These are phyloP conservation scores for Gracilaria vermiculophylla DNA, from an alignment of 23 red algal genomes.

Conservation along the genomic window DNA sequence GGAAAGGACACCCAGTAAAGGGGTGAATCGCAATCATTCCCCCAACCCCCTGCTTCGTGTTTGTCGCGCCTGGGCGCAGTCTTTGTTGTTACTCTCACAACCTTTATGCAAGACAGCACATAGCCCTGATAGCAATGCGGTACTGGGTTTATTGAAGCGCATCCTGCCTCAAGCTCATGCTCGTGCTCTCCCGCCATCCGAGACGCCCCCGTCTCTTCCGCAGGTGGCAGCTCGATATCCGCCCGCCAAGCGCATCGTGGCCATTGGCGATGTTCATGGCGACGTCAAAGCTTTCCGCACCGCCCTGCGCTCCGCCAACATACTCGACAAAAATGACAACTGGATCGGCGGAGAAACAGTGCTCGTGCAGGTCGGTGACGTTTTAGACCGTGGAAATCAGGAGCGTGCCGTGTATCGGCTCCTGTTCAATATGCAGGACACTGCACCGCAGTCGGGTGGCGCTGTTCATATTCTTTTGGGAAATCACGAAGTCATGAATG, in stretches of 20 bases:
- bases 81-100: not conserved
- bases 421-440: conserved; percentile 74
- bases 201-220: not conserved
- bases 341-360: conserved; percentile 81
- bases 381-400: conserved; percentile 84
- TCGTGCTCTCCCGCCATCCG: not conserved
- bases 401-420: conserved; percentile 80
- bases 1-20: not conserved
- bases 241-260: conserved; percentile 65
- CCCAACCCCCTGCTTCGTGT: not conserved
- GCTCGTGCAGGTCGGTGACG: conserved; percentile 93
- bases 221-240: not conserved
- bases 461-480: conserved; percentile 84
- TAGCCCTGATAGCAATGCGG: not conserved
- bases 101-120: not conserved
- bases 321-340: conserved; percentile 61
- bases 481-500: conserved; percentile 99
- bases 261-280: conserved; percentile 97
- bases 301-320: conserved; percentile 50
- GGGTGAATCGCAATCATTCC: not conserved
- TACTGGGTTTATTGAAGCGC: not conserved
- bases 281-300: conserved; percentile 72
- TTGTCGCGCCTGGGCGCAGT: conserved; percentile 2
- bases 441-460: conserved; percentile 72
- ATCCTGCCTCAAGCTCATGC: not conserved